Evolutionary conservation across 768 basidiomycete genomes (phyloP).

Genomic region (Lactifluus rugatus): DNA sequence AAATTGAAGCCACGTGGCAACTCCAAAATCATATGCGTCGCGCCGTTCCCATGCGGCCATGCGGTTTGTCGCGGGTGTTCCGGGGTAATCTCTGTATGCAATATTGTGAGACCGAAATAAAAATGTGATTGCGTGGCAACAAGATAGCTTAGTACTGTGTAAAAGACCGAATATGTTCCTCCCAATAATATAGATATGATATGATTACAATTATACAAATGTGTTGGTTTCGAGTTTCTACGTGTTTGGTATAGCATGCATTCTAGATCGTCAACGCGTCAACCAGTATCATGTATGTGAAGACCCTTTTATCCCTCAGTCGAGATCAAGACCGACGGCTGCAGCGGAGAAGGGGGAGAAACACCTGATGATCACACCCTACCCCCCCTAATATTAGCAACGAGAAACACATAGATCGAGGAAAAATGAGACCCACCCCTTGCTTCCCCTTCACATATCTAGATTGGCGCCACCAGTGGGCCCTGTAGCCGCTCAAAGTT

Average conservation of each 20-base stretch:
- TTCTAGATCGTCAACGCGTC: background rate
- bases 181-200: background rate
- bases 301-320: background rate
- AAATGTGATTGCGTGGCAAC: background rate
- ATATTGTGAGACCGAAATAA: background rate
- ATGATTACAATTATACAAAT: background rate
- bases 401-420: background rate
- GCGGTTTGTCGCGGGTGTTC: background rate
- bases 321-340: constrained; percentile 3
- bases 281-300: background rate
- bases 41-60: background rate
- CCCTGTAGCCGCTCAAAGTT: constrained; percentile 32
- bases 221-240: background rate
- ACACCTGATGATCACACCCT: background rate
- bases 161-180: background rate
- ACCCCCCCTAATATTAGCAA: background rate
- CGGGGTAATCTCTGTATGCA: background rate
- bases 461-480: background rate
- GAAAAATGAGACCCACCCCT: no score
- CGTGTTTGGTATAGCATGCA: background rate
- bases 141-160: background rate
- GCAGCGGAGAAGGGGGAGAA: background rate
- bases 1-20: no score
- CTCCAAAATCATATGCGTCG: no score
- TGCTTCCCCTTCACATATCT: background rate